phyloP scores from a whole-genome alignment of 179 eudicot genomes.

The Patellifolia procumbens region DNA sequence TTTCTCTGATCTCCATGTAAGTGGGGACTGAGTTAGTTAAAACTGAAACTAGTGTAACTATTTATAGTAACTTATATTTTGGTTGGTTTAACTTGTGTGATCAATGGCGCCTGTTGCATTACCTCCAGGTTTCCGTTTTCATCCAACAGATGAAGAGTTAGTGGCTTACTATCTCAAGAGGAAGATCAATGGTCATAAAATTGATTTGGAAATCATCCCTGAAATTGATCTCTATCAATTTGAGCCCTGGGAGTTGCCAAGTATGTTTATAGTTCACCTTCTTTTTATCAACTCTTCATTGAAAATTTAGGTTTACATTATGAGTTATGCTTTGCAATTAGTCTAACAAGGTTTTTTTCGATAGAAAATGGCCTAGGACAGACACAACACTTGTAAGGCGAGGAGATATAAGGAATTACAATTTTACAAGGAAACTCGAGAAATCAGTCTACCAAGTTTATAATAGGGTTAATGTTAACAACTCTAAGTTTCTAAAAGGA shows the following conservation, averaged over 20 bases:
- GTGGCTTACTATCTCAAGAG: constrained; percentile 82
- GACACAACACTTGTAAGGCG: no score
- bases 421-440: no score
- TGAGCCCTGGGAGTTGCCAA: constrained; percentile 94
- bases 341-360: no score
- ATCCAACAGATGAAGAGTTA: constrained; percentile 84
- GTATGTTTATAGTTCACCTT: constrained; percentile 32
- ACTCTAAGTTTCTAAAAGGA: no score
- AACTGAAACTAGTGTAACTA: background rate
- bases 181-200: constrained; percentile 73
- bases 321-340: background rate
- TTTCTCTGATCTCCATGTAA: background rate
- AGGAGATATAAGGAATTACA: no score
- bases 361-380: no score
- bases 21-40: constrained; percentile 12
- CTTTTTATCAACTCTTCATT: constrained; percentile 5
- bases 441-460: no score
- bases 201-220: constrained; percentile 80
- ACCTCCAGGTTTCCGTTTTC: constrained; percentile 91
- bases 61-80: background rate
- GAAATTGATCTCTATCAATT: constrained; percentile 92
- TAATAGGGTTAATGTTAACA: no score
- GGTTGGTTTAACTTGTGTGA: background rate
- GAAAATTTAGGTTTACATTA: background rate
- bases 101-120: constrained; percentile 82